Base-by-base conservation (phyloP, 768 basidiomycete genomes). In the Mycena vulgaris region DNA sequence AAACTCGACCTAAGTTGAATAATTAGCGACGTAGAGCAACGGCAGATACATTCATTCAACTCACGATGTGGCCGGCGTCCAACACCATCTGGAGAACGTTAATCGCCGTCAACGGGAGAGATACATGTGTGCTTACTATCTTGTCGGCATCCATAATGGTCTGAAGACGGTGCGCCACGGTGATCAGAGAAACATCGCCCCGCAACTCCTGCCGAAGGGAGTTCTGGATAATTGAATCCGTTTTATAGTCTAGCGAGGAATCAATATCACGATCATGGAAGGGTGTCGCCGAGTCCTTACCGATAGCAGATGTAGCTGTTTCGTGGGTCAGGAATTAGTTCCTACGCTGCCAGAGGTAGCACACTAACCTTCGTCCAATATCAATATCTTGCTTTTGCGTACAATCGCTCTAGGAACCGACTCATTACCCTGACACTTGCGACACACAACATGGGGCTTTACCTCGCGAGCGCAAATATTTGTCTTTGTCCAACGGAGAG, bases 401-500 rank as follows among this genome's bases (percentile, higher is more conserved):
- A 74, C 60, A 16, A 71, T 71, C 19, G 70, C 70, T n/a, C 47
- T 48, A 7, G 23, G 13, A 27, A 45, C 21, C 25, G 25, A 25
- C 11, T 21, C 10, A 27, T 13, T 27, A 23, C 23, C 21, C 21
- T 21, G 21, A 11, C n/a, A 35, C 8, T 40, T 17, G 39, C 39
- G 4, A 4, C 7, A 40, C 10, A 19, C 16, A 40, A 10, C 4
- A 19, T 37, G 35, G 13, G 8, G 7, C 42, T 27, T 27, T 48
- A 48, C 47, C 65, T 42, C 61, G 85, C 85, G 3, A 87, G 75
- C 0, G 85, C 85, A 19, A 87, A 73, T 39, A 87, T 79, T 69
- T 88, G 87, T 23, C 85, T 74, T 69, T 87, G 85, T 10, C 87
- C 86, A n/a, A 85, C 80, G 5, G 79, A 81, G 8, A 83, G 73